These are phyloP conservation scores for Plectranthus barbatus DNA, from an alignment of 257 asterid genomes.

Conservation along the genomic window DNA sequence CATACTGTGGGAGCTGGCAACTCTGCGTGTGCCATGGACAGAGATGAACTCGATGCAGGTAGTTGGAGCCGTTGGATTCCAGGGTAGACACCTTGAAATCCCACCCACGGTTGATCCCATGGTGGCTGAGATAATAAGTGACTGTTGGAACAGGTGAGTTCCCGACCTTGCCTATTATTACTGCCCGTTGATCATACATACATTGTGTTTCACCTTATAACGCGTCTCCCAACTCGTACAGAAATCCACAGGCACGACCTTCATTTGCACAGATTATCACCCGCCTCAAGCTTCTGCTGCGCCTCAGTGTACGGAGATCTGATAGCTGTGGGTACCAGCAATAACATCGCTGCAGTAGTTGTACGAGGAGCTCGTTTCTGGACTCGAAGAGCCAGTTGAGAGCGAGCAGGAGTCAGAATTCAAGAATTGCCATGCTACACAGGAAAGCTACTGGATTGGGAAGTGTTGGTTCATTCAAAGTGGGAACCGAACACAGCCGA, in stretches of 20 bases:
- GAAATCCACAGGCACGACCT: conserved; percentile 73
- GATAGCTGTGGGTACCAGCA: conserved; percentile 30
- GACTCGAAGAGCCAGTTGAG: conserved; percentile 36
- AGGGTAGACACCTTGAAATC: conserved; percentile 69
- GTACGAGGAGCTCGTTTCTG: conserved; percentile 29
- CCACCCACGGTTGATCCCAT: conserved; percentile 64
- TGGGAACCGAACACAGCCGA: conserved; percentile 72
- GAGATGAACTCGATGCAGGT: conserved; percentile 99
- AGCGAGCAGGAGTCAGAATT: conserved; percentile 10
- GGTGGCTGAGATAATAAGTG: conserved; percentile 68
- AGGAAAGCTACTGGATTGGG: conserved; percentile 34
- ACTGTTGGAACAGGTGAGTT: conserved; percentile 81
- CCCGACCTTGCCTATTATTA: not conserved
- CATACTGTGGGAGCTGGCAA: conserved; percentile 92
- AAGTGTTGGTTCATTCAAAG: conserved; percentile 93
- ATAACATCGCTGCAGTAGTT: conserved; percentile 26
- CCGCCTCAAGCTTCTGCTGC: conserved; percentile 74
- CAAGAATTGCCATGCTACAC: conserved; percentile 13
- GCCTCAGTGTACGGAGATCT: conserved; percentile 39
- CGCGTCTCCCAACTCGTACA: conserved; percentile 31
- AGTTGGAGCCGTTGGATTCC: conserved; percentile 97
- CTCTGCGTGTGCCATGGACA: conserved; percentile 80
- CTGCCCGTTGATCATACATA: not conserved
- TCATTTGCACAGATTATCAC: conserved; percentile 80
- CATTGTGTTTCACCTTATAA: not conserved